Evolutionary conservation across 2,329 filamentous ascomycete species (phyloP).

Genomic region (Amauroascus verrucosus): DNA sequence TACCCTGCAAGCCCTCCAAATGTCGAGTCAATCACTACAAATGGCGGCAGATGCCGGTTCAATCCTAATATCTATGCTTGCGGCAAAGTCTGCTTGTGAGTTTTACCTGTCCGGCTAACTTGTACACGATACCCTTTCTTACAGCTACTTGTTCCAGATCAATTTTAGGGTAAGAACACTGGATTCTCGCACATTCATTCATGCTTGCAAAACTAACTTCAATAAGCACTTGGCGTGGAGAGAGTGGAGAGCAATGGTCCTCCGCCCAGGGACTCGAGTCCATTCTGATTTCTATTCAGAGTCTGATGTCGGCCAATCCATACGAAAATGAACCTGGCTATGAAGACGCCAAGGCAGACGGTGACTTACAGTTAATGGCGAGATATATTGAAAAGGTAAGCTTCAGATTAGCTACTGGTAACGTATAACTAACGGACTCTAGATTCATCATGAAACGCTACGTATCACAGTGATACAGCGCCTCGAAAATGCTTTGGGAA

Average conservation of each 20-base stretch:
- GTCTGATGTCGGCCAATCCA: slow-evolving; percentile 83
- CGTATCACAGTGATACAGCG: slow-evolving; percentile 77
- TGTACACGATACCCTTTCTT: slow-evolving; percentile 20
- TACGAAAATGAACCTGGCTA: slow-evolving; percentile 96
- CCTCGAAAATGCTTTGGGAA: slow-evolving; percentile 65
- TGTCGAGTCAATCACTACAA: slow-evolving; percentile 68
- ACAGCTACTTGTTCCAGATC: slow-evolving; percentile 46
- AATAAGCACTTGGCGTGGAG: slow-evolving; percentile 81
- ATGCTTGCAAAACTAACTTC: background rate
- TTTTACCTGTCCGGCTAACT: slow-evolving; percentile 17
- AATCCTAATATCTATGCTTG: slow-evolving; percentile 92
- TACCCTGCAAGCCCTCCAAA: slow-evolving; percentile 61
- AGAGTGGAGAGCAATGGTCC: slow-evolving; percentile 89
- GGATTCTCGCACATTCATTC: background rate
- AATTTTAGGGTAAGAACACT: slow-evolving; percentile 60
- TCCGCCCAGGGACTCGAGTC: slow-evolving; percentile 92
- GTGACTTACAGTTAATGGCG: slow-evolving; percentile 63
- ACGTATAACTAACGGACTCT: slow-evolving; percentile 7
- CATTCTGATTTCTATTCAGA: slow-evolving; percentile 89
- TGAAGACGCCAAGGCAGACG: slow-evolving; percentile 58
- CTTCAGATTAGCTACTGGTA: background rate
- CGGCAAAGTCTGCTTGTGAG: slow-evolving; percentile 86
- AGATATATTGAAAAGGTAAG: slow-evolving; percentile 71
- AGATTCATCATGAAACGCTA: slow-evolving; percentile 87
- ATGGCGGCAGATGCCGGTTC: slow-evolving; percentile 77